Evolutionary conservation across 1,284 basidiomycete species (phyloP), one percentile per base, ranked within the genome.

Genomic region (Ustilago sp.): DNA sequence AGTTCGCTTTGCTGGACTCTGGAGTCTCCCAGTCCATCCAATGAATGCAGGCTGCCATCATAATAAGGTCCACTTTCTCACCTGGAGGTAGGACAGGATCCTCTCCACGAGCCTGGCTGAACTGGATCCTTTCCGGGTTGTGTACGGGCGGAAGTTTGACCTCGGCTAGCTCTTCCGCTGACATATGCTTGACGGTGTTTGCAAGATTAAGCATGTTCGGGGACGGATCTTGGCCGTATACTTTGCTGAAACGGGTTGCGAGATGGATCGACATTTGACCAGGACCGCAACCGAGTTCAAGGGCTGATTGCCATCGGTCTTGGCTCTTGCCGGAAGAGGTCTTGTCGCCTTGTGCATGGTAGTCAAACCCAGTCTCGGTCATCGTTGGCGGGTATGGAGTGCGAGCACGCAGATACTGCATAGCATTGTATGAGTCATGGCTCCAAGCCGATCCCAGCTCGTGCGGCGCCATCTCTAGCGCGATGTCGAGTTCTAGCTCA

Each of bases 211-310:
- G 59, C 74, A 77, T 77, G 63, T 72, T 69, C 8, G 70, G 63
- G 2, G 70, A 69, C 9, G 67, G 62, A 53, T 77, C 74, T 23
- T 73, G 69, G 7, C 74, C 74, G 34, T 63, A 70, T 5, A 74
- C 74, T 19, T 59, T 62, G 28, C 31, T 54, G 38, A 77, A 77
- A 4, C 74, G 69, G 0, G 74, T 77, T 9, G 74, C 66, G 4
- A 77, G 47, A 45, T 77, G 74, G 17, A 77, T 57, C 56, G 74
- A 65, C 74, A 77, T 67, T 45, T 77, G 74, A 0, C 74, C 74
- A 2, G 74, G 74, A 7, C 74, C 74, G 35, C 74, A 77, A 15
- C 74, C 74, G 17, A 77, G 60, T n/a, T 77, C 74, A 8, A 77
- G 58, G 0, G 70, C 74, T 19, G 57, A 64, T 36, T 66, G 59